Percentiles rank a stretch among this genome's conserved stretches.
phyloP scores from a whole-genome alignment of 73 alveolate species.

The Uronychia setigera region DNA sequence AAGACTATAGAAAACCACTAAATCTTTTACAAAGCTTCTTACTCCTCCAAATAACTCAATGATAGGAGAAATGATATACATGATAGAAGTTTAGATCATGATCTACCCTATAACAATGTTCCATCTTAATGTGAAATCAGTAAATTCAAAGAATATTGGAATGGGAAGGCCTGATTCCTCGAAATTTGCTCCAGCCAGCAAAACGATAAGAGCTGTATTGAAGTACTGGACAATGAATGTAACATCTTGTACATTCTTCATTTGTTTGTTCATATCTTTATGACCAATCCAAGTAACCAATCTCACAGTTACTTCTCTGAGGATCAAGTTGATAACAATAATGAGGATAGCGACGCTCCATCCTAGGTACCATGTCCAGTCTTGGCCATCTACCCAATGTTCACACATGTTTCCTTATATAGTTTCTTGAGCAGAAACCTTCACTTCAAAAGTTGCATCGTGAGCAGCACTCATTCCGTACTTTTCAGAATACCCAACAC shows the following conservation, averaged over 20 bases:
- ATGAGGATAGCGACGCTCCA: slow-evolving; percentile 1
- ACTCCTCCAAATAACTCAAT: slow-evolving; percentile 27
- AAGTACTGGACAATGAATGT: slow-evolving; percentile 50
- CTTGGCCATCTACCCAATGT: background rate
- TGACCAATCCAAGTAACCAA: slow-evolving; percentile 43
- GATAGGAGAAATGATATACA: slow-evolving; percentile 38
- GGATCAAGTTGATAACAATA: background rate
- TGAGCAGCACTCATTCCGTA: background rate
- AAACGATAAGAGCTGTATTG: slow-evolving; percentile 48
- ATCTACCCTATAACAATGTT: slow-evolving; percentile 31
- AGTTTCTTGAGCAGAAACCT: background rate
- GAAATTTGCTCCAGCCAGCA: slow-evolving; percentile 43
- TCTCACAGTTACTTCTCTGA: slow-evolving; percentile 16
- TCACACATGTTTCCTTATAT: background rate
- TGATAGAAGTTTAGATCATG: slow-evolving; percentile 29
- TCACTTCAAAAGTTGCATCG: background rate
- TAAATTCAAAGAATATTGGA: background rate
- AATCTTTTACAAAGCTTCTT: background rate
- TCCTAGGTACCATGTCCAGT: background rate
- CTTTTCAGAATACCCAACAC: background rate
- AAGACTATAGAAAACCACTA: background rate
- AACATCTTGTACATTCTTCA: slow-evolving; percentile 15
- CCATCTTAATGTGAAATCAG: slow-evolving; percentile 51
- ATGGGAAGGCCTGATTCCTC: slow-evolving; percentile 39
- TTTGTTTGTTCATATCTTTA: slow-evolving; percentile 20